Evolutionary conservation across 768 basidiomycete genomes (phyloP), one percentile per base, ranked within the genome.

Genomic region (Mrakia blollopis): DNA sequence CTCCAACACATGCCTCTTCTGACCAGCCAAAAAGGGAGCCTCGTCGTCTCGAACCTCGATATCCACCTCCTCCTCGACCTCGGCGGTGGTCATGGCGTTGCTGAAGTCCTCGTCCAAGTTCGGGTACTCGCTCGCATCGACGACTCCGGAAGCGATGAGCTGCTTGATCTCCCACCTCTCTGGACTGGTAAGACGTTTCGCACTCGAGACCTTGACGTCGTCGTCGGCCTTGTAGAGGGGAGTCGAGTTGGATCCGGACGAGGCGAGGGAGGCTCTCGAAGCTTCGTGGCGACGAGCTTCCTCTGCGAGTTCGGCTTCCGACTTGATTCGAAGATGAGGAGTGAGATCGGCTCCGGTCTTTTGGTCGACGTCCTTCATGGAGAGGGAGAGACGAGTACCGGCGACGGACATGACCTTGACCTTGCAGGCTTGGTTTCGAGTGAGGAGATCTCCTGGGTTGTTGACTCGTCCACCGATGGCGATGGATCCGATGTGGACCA

Each of bases 91-190:
- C 81, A 88, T 86, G 1, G 91, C 89, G 81, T 92, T 90, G 73
- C 84, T 87, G 82, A 91, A 88, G 77, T 94, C 92, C 80, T 94
- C 93, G 79, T 95, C 92, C 72, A 97, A 86, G 41, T 96, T 92
- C 3, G 94, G 94, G 81, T 95, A 96, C 83, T 98, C 97, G 6
- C 94, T 91, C 16, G 95, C 91, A 79, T 90, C 90, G 74, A 98
- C 88, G 23, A 90, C 92, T 61, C 97, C 97, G 41, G 94, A 97
- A 0, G 97, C 92, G 74, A 98, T 97, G 75, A 99, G 89, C 83
- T 98, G 97, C 84, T 98, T 98, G 84, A 99, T 95, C 85, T 99
- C 97, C 94, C 97, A 99, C 39, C 97, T 89, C 84, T 99, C 97
- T 1, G 97, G 97, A 10, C 92, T 94, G 0, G 95, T 95, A 76